Percentiles rank a stretch among this genome's conserved stretches.
Evolutionary conservation across 2,329 filamentous ascomycete species (phyloP).

Genomic region (Metarhizium robertsii): DNA sequence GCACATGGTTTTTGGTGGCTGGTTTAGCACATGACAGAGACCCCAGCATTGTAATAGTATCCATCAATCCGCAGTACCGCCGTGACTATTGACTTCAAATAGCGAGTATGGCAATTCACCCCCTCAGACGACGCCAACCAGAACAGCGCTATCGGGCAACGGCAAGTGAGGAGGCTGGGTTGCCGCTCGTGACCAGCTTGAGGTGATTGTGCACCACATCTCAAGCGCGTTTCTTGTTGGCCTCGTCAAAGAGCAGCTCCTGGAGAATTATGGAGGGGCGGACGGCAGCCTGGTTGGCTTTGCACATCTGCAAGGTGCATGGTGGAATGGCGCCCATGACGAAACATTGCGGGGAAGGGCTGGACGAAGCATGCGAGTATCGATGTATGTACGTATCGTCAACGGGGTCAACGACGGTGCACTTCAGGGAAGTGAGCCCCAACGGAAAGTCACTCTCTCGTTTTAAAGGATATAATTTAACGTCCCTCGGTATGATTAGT

Average conservation of each 20-base stretch:
- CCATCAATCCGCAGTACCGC: not conserved
- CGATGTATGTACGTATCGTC: no score
- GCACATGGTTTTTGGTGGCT: not conserved
- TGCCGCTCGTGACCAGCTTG: no score
- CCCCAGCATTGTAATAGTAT: not conserved
- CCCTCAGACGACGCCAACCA: not conserved
- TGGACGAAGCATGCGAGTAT: not conserved
- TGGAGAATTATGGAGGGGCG: not conserved
- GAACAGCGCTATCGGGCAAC: not conserved
- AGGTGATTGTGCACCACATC: no score
- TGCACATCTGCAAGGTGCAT: not conserved
- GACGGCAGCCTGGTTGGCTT: no score
- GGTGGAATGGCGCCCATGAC: not conserved
- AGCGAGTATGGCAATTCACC: not conserved
- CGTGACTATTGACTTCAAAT: not conserved
- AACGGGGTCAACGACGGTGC: no score
- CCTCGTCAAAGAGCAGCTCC: not conserved
- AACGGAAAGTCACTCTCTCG: no score
- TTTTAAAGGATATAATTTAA: no score
- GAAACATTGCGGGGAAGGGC: not conserved
- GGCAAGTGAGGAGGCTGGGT: not conserved
- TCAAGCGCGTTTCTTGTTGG: no score
- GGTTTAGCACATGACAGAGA: not conserved
- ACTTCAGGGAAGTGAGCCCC: no score
- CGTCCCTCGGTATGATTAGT: no score